Base-by-base conservation (phyloP, 2,329 filamentous ascomycete genomes). In the Aspergillus felis region DNA sequence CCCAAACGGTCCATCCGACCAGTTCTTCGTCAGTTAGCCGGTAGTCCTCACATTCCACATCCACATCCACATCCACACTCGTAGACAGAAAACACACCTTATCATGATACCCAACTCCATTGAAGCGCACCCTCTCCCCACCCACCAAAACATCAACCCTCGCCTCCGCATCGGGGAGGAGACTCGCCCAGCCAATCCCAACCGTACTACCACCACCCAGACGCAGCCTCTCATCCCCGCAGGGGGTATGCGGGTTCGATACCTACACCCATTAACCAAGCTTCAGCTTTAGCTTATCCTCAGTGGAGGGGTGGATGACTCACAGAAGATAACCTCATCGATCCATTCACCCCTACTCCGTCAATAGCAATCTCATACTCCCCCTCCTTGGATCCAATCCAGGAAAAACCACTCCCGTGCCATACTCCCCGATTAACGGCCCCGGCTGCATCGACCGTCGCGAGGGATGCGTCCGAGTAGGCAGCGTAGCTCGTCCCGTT, bases 71-170 rank as follows among this genome's bases (percentile, higher is more conserved):
- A 35, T 14, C 14, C 24, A 41, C 35, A 29, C 12, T 14, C 20
- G 22, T 22, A 12, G 5, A 10, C 7, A 27, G 44, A 24, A 32
- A n/a, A 41, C 50, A 51, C 57, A 74, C 73, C 64, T 79, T 80
- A 59, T 81, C 79, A 61, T 80, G 78, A 61, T 80, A 80, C 1
- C 71, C 78, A 1, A 68, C 53, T 1, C 78, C 78, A 5, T 65
- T 61, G 57, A 77, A 78, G 5, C 55, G 55, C 17, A 78, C 25
- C 14, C 38, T 35, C 28, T 63, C 66, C 1, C 74, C 76, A 24
- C 63, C 56, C 6, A 74, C 65, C 0, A 35, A 59, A 53, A 74
- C 51, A 38, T 74, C 66, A 1, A 74, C 73, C 2, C 41, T 60
- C 1, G 63, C 73, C 25, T 63, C 56, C 0, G 72, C 70, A 55